Base-by-base conservation (phyloP, 768 basidiomycete species). In the Ramaria sp. region DNA sequence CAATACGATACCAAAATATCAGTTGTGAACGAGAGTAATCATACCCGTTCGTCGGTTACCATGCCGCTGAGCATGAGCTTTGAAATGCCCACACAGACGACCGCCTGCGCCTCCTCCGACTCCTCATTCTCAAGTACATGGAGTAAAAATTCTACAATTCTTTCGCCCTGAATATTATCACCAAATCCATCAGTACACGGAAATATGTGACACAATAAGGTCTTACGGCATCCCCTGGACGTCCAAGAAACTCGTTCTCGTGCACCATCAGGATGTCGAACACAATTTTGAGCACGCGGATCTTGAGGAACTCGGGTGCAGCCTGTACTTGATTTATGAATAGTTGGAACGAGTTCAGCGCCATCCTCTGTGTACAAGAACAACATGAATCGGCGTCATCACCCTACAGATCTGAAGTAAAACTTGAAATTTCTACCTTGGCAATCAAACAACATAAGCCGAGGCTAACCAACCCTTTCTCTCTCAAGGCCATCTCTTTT, bases 231-330 rank as follows among this genome's bases (percentile, higher is more conserved):
- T 62, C 42, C 66, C 61, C 66, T 41, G 76, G 65, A 66, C 75
- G 38, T 62, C 76, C 77, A 59, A 88, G 74, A 67, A 88, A 76
- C 49, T 77, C 78, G 45, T 72, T 75, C 57, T 88, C 85, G 60
- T 95, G 86, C 0, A 88, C 81, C 82, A 92, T 92, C 53, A 94
- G 70, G 38, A 91, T 75, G 67, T 96, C 93, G 63, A 95, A 91
- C 4, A 92, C 67, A 55, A 87, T 79, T 63, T 91, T 82, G n/a
- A 91, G 69, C n/a, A 88, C 75, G 48, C 77, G 79, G 11, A 82
- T 69, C 70, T 81, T 85, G 62, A 92, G 75, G 0, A 75, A 72
- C 37, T 84, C 83, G 0, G 86, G 80, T 0, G 82, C 78, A 2
- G 71, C 66, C 49, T 88, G 72, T 1, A 89, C 73, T 68, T 94